Base-by-base conservation (phyloP, 148 eudicot genomes). In the Rhododendron griersonianum region DNA sequence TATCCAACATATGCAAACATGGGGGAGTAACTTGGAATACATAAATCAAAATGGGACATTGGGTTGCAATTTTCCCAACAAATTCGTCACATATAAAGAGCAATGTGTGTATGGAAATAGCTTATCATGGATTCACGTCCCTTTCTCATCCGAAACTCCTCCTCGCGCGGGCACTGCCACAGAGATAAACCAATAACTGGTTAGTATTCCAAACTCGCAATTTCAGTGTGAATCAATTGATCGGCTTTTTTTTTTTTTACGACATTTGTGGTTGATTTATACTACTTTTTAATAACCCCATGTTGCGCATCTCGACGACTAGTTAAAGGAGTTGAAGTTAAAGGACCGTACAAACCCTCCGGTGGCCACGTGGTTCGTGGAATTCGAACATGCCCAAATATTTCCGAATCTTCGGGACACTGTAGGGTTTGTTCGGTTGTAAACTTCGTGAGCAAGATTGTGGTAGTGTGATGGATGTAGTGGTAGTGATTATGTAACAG, bases 121-220 rank as follows among this genome's bases (percentile, higher is more conserved):
- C 83, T 39, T 25, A 2, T 33, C 25, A 9, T 5, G 30, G 30
- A 30, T 30, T 30, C 30, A 30, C 30, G 83, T 25, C 41, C 44
- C 28, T 51, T 23, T 53, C 83, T 80, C 61, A 80, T 80, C 83
- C 21, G 41, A 30, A 80, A 51, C 45, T 33, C 82, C 3, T 16
- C 39, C 39, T 80, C 44, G 65, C 83, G 83, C 82, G 61, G 81
- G 81, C 81, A 23, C 57, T 48, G 57, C 81, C 81, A n/a, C 81
- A n/a, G 18, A 45, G 7, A 79, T 11, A 65, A n/a, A 55, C 47
- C 53, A n/a, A 13, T 14, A 28, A 51, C 67, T 53, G 83, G 65
- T 80, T 13, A 53, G 65, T 30, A 50, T 15, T 80, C 41, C 41
- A 47, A 51, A 33, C 83, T 15, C 33, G 57, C 65, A 11, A n/a